Percentiles rank a stretch among this genome's conserved stretches.
phyloP scores from a whole-genome alignment of 441 rosid species.

The Lepidium campestre region DNA sequence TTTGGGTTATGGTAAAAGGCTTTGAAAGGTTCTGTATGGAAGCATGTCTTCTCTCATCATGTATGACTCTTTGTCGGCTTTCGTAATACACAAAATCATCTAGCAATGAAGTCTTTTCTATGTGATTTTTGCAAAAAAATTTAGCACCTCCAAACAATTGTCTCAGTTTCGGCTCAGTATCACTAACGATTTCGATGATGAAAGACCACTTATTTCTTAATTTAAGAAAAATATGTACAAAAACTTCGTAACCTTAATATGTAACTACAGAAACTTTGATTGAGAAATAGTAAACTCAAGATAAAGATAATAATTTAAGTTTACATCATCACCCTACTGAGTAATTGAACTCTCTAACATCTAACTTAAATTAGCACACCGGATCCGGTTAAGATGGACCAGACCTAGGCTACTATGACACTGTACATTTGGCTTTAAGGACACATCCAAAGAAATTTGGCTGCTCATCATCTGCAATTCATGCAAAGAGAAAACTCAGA shows the following conservation, averaged over 20 bases:
- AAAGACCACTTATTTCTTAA: too few species aligned
- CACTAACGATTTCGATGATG: too few species aligned
- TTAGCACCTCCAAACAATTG: constrained; percentile 87
- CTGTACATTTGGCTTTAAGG: constrained; percentile 16
- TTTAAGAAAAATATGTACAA: too few species aligned
- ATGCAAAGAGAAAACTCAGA: neutral
- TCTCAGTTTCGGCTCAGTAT: too few species aligned
- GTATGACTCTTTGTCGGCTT: constrained; percentile 72
- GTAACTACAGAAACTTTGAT: neutral
- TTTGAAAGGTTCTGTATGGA: constrained; percentile 36
- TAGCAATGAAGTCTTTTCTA: constrained; percentile 55
- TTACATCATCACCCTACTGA: neutral
- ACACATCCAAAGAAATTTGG: neutral
- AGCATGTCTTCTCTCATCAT: constrained; percentile 64
- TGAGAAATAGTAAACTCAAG: neutral
- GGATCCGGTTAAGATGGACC: constrained; percentile 8
- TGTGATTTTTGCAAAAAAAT: constrained; percentile 56
- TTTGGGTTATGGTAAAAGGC: constrained; percentile 35
- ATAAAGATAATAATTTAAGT: neutral
- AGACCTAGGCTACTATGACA: constrained; percentile 10
- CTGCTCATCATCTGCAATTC: constrained; percentile 8
- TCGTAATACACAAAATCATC: constrained; percentile 87
- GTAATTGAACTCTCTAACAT: constrained; percentile 6
- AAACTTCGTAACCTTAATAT: too few species aligned
- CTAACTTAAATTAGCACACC: constrained; percentile 8